Conservation (phyloP, 73 alveolate genomes). For the Paraurostyla sp. region DNA sequence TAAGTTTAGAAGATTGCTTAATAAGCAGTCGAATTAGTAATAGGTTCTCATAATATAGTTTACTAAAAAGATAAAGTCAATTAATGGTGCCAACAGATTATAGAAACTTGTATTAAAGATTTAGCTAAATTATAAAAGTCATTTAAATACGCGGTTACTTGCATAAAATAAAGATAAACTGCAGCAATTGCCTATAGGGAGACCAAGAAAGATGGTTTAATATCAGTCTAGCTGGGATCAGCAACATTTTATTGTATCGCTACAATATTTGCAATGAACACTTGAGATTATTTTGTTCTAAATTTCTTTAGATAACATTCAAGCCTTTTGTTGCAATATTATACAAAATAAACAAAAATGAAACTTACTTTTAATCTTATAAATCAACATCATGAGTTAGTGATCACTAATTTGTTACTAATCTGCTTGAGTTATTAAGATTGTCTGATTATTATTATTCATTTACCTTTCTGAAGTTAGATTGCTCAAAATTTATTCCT, state of each 20-base stretch:
- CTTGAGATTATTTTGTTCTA: too few species aligned
- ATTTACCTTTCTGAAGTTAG: background rate
- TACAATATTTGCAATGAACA: constrained; percentile 28
- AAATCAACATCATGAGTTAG: constrained; percentile 26
- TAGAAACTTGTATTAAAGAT: constrained; percentile 33
- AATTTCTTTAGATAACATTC: too few species aligned
- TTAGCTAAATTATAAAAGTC: constrained; percentile 61
- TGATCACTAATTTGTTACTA: background rate
- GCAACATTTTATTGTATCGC: constrained; percentile 53
- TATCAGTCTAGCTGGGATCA: constrained; percentile 29
- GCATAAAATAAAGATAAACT: constrained; percentile 65
- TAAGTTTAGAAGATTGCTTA: constrained; percentile 54
- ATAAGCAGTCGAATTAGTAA: constrained; percentile 61
- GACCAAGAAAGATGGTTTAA: constrained; percentile 67
- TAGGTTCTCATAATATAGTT: constrained; percentile 22
- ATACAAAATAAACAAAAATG: background rate
- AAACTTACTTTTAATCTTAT: constrained; percentile 49
- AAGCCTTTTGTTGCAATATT: too few species aligned
- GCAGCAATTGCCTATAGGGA: constrained; percentile 75
- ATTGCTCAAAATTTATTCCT: background rate
- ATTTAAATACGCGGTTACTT: constrained; percentile 72
- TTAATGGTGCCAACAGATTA: constrained; percentile 56
- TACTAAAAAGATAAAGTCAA: constrained; percentile 52
- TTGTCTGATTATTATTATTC: too few species aligned
- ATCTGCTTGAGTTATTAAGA: background rate